These are phyloP conservation scores for Colletotrichum zoysiae DNA, from an alignment of 2,329 filamentous ascomycete genomes.

Conservation along the genomic window DNA sequence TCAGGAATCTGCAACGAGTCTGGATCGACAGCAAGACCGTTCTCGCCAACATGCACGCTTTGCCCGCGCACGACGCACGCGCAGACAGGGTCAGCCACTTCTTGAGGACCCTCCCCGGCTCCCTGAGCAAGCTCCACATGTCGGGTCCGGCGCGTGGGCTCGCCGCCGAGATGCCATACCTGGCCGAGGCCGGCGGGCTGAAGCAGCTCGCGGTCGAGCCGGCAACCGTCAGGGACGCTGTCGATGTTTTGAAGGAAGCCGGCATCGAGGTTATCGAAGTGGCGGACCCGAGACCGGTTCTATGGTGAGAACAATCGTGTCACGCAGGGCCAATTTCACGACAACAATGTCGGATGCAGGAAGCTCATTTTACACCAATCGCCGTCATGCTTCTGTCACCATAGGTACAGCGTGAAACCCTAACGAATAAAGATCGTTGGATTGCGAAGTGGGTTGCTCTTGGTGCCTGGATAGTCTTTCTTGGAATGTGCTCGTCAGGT, in stretches of 20 bases:
- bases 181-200: neutral
- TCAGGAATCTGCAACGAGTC: neutral
- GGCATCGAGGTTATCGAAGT: neutral
- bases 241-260: neutral
- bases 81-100: too few relatives aligned
- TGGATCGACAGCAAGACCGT: neutral
- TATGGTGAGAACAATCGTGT: neutral
- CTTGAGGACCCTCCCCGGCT: too few relatives aligned
- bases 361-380: too few relatives aligned
- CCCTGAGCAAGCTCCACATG: too few relatives aligned
- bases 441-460: too few relatives aligned
- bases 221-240: neutral
- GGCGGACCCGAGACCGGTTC: neutral
- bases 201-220: neutral
- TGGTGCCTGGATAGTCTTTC: too few relatives aligned
- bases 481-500: too few relatives aligned
- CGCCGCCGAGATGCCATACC: neutral
- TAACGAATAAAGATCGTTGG: too few relatives aligned
- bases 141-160: neutral
- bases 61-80: too few relatives aligned
- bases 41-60: too few relatives aligned
- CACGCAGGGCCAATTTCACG: neutral
- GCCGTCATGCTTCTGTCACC: neutral
- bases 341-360: neutral
- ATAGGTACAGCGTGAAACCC: too few relatives aligned